Evolutionary conservation across 257 asterid species (phyloP), one percentile per base, ranked within the genome.

Genomic region (Jasminum sambac): DNA sequence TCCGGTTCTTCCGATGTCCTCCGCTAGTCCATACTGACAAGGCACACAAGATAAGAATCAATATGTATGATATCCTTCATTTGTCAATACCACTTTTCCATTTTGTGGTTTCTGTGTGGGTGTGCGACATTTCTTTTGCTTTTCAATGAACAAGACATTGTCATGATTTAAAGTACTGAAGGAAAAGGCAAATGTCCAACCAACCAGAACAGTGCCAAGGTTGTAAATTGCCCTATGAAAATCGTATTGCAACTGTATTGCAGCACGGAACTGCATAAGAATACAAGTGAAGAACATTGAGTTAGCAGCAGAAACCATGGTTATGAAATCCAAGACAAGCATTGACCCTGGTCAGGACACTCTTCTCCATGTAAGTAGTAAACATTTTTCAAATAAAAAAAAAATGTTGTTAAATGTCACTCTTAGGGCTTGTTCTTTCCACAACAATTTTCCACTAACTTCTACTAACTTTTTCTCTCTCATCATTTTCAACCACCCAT

Each of bases 201-300:
- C 82, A 70, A 95, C 99, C 97, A 95, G 87, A 73, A 95, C 98
- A 58, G 99, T 95, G 81, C 99, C 99, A 59, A 95, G 97, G 85
- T 95, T 95, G 88, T 95, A 95, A 80, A 95, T 90, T 71, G 99
- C 99, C 86, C 99, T 84, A 76, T 95, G 99, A 77, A 95, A 95
- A 85, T 95, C 99, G 81, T 91, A 95, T 77, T 91, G 99, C 87
- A 95, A 83, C 77, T 81, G 96, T 79, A 95, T 95, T 41, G 99
- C 95, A 17, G 97, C 90, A 59, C 99, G 97, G 78, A 95, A 95
- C 99, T 95, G 95, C 84, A 80, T 67, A 17, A 46, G 39, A 68
- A 72, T 69, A 71, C 43, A 71, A 57, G 40, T 67, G 46, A 64
- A 52, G 44, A 43, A 25, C 38, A 67, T 57, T 36, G 66, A 77